These are phyloP conservation scores for Phytophthora europaea DNA, from an alignment of 352 stramenopile genomes.

Conservation along the genomic window DNA sequence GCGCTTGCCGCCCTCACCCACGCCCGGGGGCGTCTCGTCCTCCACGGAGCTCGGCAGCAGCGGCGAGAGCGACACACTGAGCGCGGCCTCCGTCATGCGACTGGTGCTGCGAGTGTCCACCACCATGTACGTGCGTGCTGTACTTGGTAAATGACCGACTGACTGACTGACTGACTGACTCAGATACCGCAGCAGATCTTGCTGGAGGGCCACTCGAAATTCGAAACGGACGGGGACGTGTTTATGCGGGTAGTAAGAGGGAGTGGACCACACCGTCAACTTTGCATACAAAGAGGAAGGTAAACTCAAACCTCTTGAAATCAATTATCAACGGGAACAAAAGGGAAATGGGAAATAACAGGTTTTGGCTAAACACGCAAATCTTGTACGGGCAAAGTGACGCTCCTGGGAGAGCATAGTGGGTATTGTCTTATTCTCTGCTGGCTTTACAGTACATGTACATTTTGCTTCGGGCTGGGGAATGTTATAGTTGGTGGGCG, in stretches of 20 bases:
- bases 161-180: constrained; percentile 1
- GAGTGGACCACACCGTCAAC: neutral
- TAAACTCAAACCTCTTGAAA: neutral
- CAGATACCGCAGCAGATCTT: constrained; percentile 11
- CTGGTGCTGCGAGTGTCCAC: constrained; percentile 49
- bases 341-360: neutral
- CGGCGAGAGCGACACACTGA: constrained; percentile 84
- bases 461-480: neutral
- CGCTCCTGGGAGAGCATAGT: no score
- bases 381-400: no score
- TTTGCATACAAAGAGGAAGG: neutral
- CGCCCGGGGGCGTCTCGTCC: constrained; percentile 48
- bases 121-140: constrained; percentile 40
- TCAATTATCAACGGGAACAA: neutral
- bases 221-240: constrained; percentile 9
- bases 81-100: constrained; percentile 53
- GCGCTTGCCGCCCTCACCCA: constrained; percentile 48
- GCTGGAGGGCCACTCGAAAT: constrained; percentile 23
- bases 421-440: no score
- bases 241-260: constrained; percentile 8
- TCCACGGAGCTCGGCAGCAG: constrained; percentile 83
- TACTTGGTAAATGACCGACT: constrained; percentile 14
- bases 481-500: no score
- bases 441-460: no score
- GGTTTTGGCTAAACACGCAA: neutral